Percentiles rank a stretch among this genome's conserved stretches.
Evolutionary conservation across 1,284 basidiomycete species (phyloP).

Genomic region (Irpex sp.): DNA sequence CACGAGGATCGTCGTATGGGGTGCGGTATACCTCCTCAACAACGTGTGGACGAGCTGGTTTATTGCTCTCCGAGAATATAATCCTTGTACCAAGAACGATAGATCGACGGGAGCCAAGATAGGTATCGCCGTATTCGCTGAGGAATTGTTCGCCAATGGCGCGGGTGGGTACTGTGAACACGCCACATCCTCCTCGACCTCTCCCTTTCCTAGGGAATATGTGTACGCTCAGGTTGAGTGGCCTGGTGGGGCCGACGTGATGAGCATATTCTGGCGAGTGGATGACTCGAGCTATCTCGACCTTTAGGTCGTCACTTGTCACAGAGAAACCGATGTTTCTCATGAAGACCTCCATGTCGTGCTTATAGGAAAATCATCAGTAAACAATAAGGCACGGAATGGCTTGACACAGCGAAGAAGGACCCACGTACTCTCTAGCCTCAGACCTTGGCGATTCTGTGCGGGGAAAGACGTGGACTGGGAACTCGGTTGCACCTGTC

Average conservation of each 20-base stretch:
- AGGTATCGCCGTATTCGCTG: constrained; percentile 33
- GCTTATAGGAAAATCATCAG: background rate
- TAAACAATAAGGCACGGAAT: background rate
- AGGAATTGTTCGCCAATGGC: constrained; percentile 42
- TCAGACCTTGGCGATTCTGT: no score
- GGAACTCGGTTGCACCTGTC: no score
- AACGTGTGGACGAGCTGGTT: constrained; percentile 29
- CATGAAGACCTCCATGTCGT: constrained; percentile 16
- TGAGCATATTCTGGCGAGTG: constrained; percentile 11
- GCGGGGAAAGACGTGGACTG: no score
- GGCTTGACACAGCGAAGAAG: no score
- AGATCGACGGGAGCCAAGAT: constrained; percentile 7
- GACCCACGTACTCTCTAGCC: no score
- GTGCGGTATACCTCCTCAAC: constrained; percentile 38
- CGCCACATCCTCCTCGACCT: constrained; percentile 31
- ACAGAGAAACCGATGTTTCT: constrained; percentile 10
- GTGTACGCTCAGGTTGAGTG: constrained; percentile 9
- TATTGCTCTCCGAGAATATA: constrained; percentile 35
- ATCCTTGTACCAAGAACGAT: constrained; percentile 32
- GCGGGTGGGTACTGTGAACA: constrained; percentile 44
- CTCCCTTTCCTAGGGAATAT: constrained; percentile 10
- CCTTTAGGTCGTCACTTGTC: constrained; percentile 7
- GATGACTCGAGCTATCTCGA: constrained; percentile 7
- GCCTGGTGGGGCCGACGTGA: constrained; percentile 1
- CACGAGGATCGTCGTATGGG: constrained; percentile 44